Evolutionary conservation across 1,284 basidiomycete genomes (phyloP).

Genomic region (Marasmius sp.): DNA sequence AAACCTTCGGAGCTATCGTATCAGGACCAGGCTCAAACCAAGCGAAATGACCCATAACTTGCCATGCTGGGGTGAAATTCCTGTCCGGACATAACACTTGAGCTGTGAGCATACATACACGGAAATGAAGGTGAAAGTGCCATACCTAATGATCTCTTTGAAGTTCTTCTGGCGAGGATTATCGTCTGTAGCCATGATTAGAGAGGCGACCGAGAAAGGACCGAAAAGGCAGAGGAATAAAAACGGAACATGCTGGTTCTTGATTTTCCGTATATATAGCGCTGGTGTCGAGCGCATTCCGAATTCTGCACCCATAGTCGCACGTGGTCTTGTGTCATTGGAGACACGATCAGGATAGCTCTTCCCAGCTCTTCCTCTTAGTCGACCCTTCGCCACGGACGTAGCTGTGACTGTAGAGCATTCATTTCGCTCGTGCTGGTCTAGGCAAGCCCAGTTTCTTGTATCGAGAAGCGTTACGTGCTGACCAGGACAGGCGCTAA

Average conservation of each 20-base stretch:
- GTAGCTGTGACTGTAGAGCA: too few species aligned
- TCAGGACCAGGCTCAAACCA: background rate
- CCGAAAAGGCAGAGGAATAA: background rate
- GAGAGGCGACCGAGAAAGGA: background rate
- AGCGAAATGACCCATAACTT: background rate
- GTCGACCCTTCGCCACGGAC: too few species aligned
- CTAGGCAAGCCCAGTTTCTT: too few species aligned
- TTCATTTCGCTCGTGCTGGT: too few species aligned
- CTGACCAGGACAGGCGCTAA: too few species aligned
- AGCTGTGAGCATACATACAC: background rate
- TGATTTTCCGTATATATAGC: background rate
- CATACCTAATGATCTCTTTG: constrained; percentile 16
- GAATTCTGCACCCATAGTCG: background rate
- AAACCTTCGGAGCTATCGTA: constrained; percentile 1
- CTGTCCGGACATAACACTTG: constrained; percentile 1
- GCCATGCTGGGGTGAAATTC: constrained; percentile 16
- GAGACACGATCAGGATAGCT: too few species aligned
- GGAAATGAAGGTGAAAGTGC: background rate
- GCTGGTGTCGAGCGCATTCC: background rate
- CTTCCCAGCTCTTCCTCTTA: background rate
- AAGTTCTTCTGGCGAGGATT: background rate
- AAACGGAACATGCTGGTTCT: background rate
- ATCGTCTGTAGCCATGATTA: constrained; percentile 9
- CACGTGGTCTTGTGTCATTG: too few species aligned
- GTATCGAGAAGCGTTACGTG: too few species aligned